A percentile compares a stretch with the other conserved stretches of the same genome.
Evolutionary conservation across 257 asterid species (phyloP).

Genomic region (Salvia hispanica): DNA sequence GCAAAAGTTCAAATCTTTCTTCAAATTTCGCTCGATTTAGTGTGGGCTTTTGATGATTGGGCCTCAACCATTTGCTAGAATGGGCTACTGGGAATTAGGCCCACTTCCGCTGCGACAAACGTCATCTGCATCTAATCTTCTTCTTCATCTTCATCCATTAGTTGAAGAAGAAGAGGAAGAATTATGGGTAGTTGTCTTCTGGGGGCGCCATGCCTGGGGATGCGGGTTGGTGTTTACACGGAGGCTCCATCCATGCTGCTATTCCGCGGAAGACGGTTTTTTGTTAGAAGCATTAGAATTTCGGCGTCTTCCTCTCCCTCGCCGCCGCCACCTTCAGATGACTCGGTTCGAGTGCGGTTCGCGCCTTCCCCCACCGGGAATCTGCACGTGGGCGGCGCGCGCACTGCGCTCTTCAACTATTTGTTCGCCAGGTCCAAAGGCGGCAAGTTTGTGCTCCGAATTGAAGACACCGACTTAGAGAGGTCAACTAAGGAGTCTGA

Average conservation of each 20-base stretch:
- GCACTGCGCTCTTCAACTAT: slow-evolving; percentile 94
- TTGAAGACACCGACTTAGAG: slow-evolving; percentile 93
- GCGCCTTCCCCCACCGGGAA: slow-evolving; percentile 99
- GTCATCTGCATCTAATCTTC: slow-evolving; percentile 14
- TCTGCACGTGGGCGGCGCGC: slow-evolving; percentile 97
- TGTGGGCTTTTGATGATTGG: slow-evolving; percentile 6
- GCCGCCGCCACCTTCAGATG: slow-evolving; percentile 16
- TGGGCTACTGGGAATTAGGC: slow-evolving; percentile 16
- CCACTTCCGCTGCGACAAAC: slow-evolving; percentile 5
- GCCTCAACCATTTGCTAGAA: background rate
- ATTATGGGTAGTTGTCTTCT: slow-evolving; percentile 48
- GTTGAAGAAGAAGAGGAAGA: background rate
- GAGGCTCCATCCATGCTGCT: slow-evolving; percentile 42
- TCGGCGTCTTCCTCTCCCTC: slow-evolving; percentile 47
- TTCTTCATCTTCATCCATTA: background rate
- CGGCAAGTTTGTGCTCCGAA: slow-evolving; percentile 84
- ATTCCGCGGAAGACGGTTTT: slow-evolving; percentile 33
- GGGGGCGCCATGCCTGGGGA: slow-evolving; percentile 53
- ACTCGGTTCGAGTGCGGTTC: slow-evolving; percentile 78
- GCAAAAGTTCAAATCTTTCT: background rate
- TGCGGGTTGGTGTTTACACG: slow-evolving; percentile 35
- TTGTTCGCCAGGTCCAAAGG: slow-evolving; percentile 88
- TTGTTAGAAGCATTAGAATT: slow-evolving; percentile 44
- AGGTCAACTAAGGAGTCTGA: slow-evolving; percentile 95
- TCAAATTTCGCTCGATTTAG: background rate